These are phyloP conservation scores for Penicillium manginii DNA, from an alignment of 495 filamentous ascomycete species.

Conservation along the genomic window DNA sequence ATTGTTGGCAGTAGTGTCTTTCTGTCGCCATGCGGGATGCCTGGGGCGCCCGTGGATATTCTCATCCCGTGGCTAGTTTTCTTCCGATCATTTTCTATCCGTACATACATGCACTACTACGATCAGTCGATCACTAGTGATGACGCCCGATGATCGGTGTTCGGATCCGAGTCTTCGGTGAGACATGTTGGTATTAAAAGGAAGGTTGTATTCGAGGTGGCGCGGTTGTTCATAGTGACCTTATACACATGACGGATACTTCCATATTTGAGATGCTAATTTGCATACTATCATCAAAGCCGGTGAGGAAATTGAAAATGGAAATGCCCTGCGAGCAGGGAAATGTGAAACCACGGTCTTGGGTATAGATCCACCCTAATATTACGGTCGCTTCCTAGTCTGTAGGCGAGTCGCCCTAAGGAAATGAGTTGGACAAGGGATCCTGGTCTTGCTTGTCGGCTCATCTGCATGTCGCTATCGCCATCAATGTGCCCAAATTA, in stretches of 20 bases:
- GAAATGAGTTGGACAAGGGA: neutral
- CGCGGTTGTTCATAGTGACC: too few relatives aligned
- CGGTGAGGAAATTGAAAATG: neutral
- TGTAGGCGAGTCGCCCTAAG: neutral
- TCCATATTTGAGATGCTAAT: too few relatives aligned
- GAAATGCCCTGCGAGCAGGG: neutral
- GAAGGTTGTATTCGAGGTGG: conserved; percentile 7
- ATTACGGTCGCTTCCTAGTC: neutral
- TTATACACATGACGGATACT: neutral
- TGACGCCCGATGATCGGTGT: neutral
- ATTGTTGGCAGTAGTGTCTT: conserved; percentile 1
- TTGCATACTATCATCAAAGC: too few relatives aligned
- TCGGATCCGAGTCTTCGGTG: neutral
- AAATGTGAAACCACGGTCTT: neutral
- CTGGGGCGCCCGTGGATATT: neutral
- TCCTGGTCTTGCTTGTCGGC: neutral
- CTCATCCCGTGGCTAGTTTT: neutral
- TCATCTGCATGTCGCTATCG: neutral
- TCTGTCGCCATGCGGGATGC: neutral
- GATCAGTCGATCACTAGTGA: conserved; percentile 3
- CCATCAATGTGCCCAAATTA: neutral
- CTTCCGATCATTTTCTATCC: neutral
- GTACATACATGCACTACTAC: neutral
- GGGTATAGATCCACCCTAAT: neutral
- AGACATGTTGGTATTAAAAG: neutral